phyloP scores from a whole-genome alignment of 306 rosid species.

The Corylus americana region DNA sequence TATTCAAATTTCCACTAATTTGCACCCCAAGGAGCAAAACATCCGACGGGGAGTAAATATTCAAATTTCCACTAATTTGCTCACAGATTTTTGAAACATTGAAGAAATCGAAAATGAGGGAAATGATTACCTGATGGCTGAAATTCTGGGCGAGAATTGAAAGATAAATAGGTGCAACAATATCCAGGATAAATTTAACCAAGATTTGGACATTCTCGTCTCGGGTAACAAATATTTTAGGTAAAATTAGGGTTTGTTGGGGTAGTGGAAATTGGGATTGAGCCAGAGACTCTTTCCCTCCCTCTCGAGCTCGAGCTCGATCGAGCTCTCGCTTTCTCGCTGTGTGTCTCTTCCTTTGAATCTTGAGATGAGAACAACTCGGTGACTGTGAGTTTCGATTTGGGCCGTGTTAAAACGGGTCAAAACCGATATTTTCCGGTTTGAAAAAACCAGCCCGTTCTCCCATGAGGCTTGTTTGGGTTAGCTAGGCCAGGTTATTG shows the following conservation, averaged over 20 bases:
- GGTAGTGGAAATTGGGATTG: not conserved
- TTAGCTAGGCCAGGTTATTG: too few relatives aligned
- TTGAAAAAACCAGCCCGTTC: too few relatives aligned
- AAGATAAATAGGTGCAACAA: constrained; percentile 23
- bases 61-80: not conserved
- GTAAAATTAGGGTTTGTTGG: not conserved
- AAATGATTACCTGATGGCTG: constrained; percentile 36
- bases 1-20: not conserved
- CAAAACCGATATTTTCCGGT: too few relatives aligned
- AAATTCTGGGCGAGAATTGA: constrained; percentile 21
- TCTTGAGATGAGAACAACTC: not conserved
- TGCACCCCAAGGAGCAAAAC: not conserved
- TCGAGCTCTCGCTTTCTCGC: not conserved
- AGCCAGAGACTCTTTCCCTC: not conserved
- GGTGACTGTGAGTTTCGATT: too few relatives aligned
- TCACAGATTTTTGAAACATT: not conserved
- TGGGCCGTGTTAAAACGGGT: too few relatives aligned
- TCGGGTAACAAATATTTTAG: not conserved
- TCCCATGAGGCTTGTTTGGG: too few relatives aligned
- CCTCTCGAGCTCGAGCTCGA: not conserved
- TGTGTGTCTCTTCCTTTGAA: not conserved
- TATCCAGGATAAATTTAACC: constrained; percentile 21
- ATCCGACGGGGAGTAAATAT: not conserved
- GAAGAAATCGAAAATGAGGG: not conserved
- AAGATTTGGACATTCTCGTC: constrained; percentile 16